Evolutionary conservation across 495 filamentous ascomycete species (phyloP).

Genomic region (Emericellopsis terricola): DNA sequence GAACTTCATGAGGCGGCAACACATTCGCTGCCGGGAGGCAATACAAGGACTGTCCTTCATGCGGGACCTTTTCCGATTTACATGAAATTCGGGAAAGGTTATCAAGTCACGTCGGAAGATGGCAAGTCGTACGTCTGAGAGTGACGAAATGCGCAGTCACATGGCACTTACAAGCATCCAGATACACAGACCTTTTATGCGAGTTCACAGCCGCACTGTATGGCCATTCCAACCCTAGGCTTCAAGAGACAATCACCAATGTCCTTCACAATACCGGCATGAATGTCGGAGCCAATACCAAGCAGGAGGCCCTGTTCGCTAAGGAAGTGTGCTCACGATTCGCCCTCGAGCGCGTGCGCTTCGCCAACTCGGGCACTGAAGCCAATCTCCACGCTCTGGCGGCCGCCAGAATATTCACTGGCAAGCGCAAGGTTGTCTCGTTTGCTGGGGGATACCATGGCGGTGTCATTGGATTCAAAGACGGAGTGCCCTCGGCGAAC

Average conservation of each 20-base stretch:
- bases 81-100: conserved; percentile 20
- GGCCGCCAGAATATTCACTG: conserved; percentile 21
- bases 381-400: conserved; percentile 30
- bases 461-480: conserved; percentile 22
- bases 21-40: conserved; percentile 36
- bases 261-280: conserved; percentile 19
- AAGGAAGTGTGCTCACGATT: conserved; percentile 22
- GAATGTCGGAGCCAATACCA: conserved; percentile 20
- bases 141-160: neutral
- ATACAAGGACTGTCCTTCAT: conserved; percentile 40
- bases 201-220: conserved; percentile 36
- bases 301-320: conserved; percentile 21
- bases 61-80: conserved; percentile 36
- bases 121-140: conserved; percentile 16
- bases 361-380: conserved; percentile 36
- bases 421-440: conserved; percentile 23
- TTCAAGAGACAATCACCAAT: conserved; percentile 18
- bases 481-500: conserved; percentile 8
- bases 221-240: conserved; percentile 30
- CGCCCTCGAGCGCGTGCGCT: conserved; percentile 24
- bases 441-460: conserved; percentile 39
- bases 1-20: conserved; percentile 18
- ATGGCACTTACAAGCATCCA: neutral
- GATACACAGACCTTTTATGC: conserved; percentile 29
- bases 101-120: conserved; percentile 22